Conservation (phyloP, 78 protist species). For the Salpingoeca rosetta region DNA sequence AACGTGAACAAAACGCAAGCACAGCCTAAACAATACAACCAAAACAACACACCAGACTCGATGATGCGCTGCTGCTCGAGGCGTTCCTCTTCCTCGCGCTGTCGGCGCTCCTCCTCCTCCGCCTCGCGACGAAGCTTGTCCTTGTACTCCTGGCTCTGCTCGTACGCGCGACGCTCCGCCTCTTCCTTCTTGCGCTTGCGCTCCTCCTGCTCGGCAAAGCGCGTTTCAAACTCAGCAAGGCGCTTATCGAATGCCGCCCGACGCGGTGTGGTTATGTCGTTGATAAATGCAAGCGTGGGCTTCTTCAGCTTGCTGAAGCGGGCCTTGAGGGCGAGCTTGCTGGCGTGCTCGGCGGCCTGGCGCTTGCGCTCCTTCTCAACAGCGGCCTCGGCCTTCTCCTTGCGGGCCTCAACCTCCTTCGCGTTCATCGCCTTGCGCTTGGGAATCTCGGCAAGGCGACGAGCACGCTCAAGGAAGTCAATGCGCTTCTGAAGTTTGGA, state of each 20-base stretch:
- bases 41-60: too few species aligned
- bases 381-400: neutral
- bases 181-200: neutral
- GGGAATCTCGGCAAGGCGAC: slow-evolving; percentile 26
- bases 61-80: neutral
- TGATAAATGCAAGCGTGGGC: slow-evolving; percentile 5
- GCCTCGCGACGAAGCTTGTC: neutral
- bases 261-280: neutral
- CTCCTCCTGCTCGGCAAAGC: neutral
- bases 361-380: slow-evolving; percentile 5
- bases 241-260: too few species aligned
- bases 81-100: slow-evolving; percentile 3
- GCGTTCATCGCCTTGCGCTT: neutral
- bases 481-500: too few species aligned
- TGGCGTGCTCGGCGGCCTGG: slow-evolving; percentile 11
- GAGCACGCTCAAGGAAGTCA: slow-evolving; percentile 31
- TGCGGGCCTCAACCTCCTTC: slow-evolving; percentile 2
- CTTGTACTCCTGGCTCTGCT: neutral
- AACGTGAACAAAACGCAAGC: too few species aligned
- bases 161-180: too few species aligned
- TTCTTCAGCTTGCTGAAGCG: neutral
- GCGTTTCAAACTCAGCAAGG: neutral
- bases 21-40: too few species aligned
- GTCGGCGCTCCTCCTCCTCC: slow-evolving; percentile 1
- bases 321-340: neutral